A percentile compares a stretch with the other conserved stretches of the same genome.
These are phyloP conservation scores for Parasitella parasitica DNA, from an alignment of 371 early-diverging fungal genomes.

Conservation along the genomic window DNA sequence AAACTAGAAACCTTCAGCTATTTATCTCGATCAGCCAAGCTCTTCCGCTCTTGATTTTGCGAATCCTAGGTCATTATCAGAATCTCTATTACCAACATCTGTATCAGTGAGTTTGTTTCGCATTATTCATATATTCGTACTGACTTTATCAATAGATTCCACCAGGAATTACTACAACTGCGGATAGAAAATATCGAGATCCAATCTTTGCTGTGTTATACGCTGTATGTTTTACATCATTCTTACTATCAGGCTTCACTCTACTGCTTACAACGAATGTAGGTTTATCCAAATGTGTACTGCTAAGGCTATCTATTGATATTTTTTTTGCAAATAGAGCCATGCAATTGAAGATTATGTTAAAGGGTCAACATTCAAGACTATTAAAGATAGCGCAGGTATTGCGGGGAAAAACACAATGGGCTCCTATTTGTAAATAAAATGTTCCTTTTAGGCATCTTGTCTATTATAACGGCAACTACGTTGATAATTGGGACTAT, in stretches of 20 bases:
- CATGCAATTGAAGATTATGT: conserved; percentile 41
- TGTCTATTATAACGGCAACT: conserved; percentile 45
- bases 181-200: conserved; percentile 54
- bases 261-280: conserved; percentile 56
- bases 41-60: conserved; percentile 23
- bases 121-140: not conserved
- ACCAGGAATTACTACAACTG: conserved; percentile 20
- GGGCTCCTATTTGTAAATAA: not conserved
- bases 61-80: conserved; percentile 28
- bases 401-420: not conserved
- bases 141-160: no score
- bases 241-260: conserved; percentile 47
- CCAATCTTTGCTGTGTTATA: conserved; percentile 55
- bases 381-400: conserved; percentile 61
- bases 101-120: conserved; percentile 29
- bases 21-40: conserved; percentile 52
- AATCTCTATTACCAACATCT: conserved; percentile 43
- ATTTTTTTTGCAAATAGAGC: conserved; percentile 16
- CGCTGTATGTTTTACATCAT: conserved; percentile 33
- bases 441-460: conserved; percentile 34
- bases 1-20: conserved; percentile 54
- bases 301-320: not conserved
- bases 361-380: conserved; percentile 49
- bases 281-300: conserved; percentile 17
- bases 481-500: conserved; percentile 52